phyloP scores from a whole-genome alignment of 441 rosid species.

The Erysimum cheiri region DNA sequence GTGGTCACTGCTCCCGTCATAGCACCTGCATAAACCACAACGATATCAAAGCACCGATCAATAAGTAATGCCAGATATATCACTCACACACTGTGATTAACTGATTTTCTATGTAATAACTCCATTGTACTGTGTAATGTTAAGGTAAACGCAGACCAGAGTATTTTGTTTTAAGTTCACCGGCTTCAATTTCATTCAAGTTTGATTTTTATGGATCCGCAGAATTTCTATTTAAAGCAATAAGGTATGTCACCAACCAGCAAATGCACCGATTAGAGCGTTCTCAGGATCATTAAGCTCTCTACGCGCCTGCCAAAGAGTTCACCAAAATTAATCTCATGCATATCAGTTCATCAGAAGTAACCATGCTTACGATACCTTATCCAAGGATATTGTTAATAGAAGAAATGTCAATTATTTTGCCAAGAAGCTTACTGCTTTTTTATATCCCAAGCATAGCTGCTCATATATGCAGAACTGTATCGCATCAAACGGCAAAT shows the following conservation, averaged over 20 bases:
- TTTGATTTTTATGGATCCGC: neutral
- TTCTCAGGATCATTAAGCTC: slow-evolving; percentile 92
- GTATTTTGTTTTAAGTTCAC: neutral
- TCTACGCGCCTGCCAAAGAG: slow-evolving; percentile 66
- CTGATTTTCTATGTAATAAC: neutral
- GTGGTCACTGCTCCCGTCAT: slow-evolving; percentile 96
- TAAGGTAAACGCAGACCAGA: slow-evolving; percentile 10
- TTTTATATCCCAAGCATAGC: slow-evolving; percentile 85
- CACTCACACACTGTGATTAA: neutral
- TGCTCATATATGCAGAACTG: slow-evolving; percentile 98
- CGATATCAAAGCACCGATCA: slow-evolving; percentile 2
- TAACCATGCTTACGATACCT: slow-evolving; percentile 2
- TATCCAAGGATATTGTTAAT: neutral
- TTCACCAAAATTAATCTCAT: slow-evolving; percentile 19
- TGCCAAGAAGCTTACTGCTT: slow-evolving; percentile 61
- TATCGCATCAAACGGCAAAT: slow-evolving; percentile 96
- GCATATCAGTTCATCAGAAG: slow-evolving; percentile 1
- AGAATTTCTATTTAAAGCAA: slow-evolving; percentile 10
- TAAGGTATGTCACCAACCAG: slow-evolving; percentile 57
- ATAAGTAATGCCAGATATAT: slow-evolving; percentile 3
- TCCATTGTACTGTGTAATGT: slow-evolving; percentile 10
- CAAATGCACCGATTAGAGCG: slow-evolving; percentile 87
- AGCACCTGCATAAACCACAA: slow-evolving; percentile 61
- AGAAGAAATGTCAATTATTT: slow-evolving; percentile 13
- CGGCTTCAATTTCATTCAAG: neutral